Evolutionary conservation across 768 basidiomycete species (phyloP).

Genomic region (Dictyophora rubrovolvata): DNA sequence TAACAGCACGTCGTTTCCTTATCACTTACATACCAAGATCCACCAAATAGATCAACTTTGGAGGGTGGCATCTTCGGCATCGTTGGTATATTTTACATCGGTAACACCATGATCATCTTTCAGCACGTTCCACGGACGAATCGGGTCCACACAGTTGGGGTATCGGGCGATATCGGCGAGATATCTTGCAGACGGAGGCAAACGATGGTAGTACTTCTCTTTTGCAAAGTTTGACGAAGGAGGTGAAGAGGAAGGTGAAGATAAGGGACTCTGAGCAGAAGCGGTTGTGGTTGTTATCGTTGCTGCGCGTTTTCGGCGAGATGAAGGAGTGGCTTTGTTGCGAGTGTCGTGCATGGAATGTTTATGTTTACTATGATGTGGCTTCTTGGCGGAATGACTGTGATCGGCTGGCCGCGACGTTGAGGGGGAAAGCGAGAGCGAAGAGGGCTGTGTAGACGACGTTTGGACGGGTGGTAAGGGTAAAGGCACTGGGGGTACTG

Average conservation of each 20-base stretch:
- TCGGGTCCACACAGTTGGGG: conserved; percentile 6
- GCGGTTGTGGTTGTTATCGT: not conserved
- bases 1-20: no score
- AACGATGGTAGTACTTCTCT: not conserved
- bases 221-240: not conserved
- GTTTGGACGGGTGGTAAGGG: not conserved
- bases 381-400: no score
- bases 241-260: not conserved
- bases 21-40: no score
- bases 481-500: not conserved
- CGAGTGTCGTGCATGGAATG: not conserved
- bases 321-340: not conserved
- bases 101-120: not conserved
- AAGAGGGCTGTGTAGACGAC: not conserved
- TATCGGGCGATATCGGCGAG: conserved; percentile 2
- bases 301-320: not conserved
- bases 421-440: not conserved
- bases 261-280: not conserved
- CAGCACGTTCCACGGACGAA: conserved; percentile 3
- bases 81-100: no score
- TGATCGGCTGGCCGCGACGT: no score
- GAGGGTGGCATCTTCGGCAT: no score
- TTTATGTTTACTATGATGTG: not conserved
- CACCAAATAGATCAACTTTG: no score
- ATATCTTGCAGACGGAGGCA: conserved; percentile 7